phyloP scores from a whole-genome alignment of 306 rosid species.

The Comarum palustre region DNA sequence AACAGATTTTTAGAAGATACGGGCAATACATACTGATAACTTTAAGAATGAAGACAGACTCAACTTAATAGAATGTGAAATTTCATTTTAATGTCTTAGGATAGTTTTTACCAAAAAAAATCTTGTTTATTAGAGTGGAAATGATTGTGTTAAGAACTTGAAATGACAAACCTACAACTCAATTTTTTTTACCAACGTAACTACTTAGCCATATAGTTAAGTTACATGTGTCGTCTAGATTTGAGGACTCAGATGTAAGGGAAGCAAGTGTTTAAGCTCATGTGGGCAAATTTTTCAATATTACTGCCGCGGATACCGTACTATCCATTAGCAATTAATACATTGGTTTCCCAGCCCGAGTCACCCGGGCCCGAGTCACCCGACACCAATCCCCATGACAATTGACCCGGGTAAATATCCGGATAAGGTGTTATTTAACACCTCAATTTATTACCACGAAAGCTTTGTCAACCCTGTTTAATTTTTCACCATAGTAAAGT shows the following conservation, averaged over 20 bases:
- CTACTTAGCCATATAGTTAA: no score
- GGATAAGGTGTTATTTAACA: constrained; percentile 40
- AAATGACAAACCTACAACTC: no score
- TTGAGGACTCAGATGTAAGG: not conserved
- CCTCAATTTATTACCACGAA: constrained; percentile 29
- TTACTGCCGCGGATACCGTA: not conserved
- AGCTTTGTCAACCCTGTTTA: constrained; percentile 20
- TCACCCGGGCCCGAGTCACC: constrained; percentile 28
- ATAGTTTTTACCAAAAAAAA: no score
- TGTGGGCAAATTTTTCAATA: no score
- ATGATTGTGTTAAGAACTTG: no score
- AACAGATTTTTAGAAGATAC: no score
- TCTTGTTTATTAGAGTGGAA: no score
- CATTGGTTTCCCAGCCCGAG: constrained; percentile 16
- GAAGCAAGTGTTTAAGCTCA: not conserved
- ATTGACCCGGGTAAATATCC: constrained; percentile 31
- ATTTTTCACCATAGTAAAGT: constrained; percentile 12
- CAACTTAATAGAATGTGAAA: no score
- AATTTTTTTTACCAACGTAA: no score
- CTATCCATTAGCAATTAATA: not conserved
- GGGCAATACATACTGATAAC: no score
- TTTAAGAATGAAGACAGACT: no score
- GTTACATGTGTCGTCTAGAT: not conserved
- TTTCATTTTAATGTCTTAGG: no score
- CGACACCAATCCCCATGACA: constrained; percentile 55